A percentile compares a stretch with the other conserved stretches of the same genome.
These are phyloP conservation scores for Mallotus japonicus DNA, from an alignment of 441 rosid genomes.

Conservation along the genomic window DNA sequence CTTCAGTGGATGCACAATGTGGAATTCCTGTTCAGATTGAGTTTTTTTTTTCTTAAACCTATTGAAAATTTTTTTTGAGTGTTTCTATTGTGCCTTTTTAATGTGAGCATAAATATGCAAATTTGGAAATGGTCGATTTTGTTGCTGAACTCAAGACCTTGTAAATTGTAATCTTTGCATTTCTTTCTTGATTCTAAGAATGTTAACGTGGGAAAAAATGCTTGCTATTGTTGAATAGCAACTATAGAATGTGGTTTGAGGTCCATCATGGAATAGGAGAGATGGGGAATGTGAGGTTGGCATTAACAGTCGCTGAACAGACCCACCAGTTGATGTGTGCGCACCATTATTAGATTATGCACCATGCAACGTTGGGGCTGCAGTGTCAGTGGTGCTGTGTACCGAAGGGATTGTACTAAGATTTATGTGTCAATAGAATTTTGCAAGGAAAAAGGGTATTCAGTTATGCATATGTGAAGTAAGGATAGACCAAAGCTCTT, in stretches of 20 bases:
- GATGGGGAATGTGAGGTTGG: constrained; percentile 51
- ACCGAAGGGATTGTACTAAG: constrained; percentile 45
- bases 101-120: no score
- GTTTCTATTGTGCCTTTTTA: no score
- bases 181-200: no score
- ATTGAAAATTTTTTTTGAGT: no score
- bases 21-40: no score
- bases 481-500: constrained; percentile 77
- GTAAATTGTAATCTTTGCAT: no score
- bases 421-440: constrained; percentile 65
- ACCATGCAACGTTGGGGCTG: constrained; percentile 61
- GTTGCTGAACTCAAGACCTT: no score
- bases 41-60: no score
- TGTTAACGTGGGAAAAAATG: not conserved
- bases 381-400: constrained; percentile 30
- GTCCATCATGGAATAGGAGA: constrained; percentile 63
- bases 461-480: constrained; percentile 59
- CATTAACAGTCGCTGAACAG: constrained; percentile 44
- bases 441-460: constrained; percentile 73
- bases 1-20: no score
- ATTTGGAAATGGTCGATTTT: constrained; percentile 9
- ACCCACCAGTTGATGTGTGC: constrained; percentile 76
- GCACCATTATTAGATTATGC: constrained; percentile 56
- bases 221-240: constrained; percentile 53
- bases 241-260: constrained; percentile 51